These are phyloP conservation scores for Claviceps spartinae DNA, from an alignment of 2,329 filamentous ascomycete genomes.

Conservation along the genomic window DNA sequence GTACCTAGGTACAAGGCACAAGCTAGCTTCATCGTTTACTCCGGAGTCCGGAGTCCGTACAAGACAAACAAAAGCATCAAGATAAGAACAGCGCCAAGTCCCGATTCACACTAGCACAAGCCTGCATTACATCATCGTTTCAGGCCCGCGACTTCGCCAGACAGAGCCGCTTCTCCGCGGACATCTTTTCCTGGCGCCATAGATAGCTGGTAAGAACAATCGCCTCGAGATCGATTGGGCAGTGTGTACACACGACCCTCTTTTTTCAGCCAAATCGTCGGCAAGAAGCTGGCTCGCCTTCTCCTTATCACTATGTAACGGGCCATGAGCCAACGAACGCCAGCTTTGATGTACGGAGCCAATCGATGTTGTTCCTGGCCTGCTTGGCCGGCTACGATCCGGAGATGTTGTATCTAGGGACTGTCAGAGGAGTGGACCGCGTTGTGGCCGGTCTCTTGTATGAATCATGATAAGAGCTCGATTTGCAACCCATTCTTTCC, in stretches of 20 bases:
- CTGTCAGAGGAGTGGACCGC: background rate
- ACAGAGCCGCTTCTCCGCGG: slow-evolving; percentile 3
- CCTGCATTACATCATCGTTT: too few relatives aligned
- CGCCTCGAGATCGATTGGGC: slow-evolving; percentile 1
- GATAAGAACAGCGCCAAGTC: too few relatives aligned
- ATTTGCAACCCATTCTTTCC: background rate
- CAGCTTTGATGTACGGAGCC: background rate
- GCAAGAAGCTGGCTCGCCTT: background rate
- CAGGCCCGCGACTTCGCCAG: background rate
- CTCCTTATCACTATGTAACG: background rate
- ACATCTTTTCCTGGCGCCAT: background rate
- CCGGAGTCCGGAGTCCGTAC: too few relatives aligned
- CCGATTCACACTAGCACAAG: too few relatives aligned
- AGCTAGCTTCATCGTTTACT: too few relatives aligned
- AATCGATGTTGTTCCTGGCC: background rate
- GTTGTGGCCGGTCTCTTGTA: background rate
- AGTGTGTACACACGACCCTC: background rate
- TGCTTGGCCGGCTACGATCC: background rate
- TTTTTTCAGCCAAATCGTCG: background rate
- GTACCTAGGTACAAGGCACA: too few relatives aligned
- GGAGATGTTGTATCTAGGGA: slow-evolving; percentile 3
- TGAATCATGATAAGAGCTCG: background rate
- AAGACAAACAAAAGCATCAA: too few relatives aligned
- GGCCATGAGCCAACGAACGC: background rate
- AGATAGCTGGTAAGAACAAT: background rate